Percentiles rank a stretch among this genome's conserved stretches.
phyloP scores from a whole-genome alignment of 192 early-diverging fungal species.

The Podila horticola region DNA sequence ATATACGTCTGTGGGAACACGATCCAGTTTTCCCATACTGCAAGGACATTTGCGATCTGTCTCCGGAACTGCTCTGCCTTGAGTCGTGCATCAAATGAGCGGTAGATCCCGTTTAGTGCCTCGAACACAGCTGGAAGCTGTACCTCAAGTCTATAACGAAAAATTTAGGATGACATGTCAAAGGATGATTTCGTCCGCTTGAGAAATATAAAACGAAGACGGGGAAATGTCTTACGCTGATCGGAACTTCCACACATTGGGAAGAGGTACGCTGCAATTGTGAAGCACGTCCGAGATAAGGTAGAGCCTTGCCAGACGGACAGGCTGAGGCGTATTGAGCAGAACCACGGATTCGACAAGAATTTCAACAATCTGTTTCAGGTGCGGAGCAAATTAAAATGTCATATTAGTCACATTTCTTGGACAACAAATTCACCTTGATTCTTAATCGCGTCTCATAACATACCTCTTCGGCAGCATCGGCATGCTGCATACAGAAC shows the following conservation, averaged over 20 bases:
- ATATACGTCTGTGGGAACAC: conserved; percentile 80
- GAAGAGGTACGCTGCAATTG: conserved; percentile 80
- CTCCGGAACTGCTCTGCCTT: conserved; percentile 84
- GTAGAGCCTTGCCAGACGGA: conserved; percentile 80
- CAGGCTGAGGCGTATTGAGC: conserved; percentile 63
- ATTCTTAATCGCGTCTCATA: background rate
- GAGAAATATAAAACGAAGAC: no score
- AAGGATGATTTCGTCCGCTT: no score
- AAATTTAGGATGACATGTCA: background rate
- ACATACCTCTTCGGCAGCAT: conserved; percentile 78
- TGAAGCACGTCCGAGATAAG: conserved; percentile 93
- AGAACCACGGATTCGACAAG: conserved; percentile 69
- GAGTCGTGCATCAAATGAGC: conserved; percentile 74
- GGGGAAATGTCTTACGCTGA: conserved; percentile 50
- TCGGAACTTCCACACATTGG: conserved; percentile 91
- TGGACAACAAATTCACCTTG: background rate
- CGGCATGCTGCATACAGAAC: conserved; percentile 85
- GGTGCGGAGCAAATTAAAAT: background rate
- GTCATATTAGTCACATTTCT: no score
- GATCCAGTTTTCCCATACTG: conserved; percentile 92
- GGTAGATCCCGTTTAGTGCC: conserved; percentile 74
- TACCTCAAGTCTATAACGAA: conserved; percentile 10
- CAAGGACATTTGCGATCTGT: conserved; percentile 70
- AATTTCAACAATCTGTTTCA: conserved; percentile 70
- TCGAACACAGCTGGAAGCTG: conserved; percentile 64